Conservation (phyloP, 352 stramenopile genomes). For the Pythium biforme region DNA sequence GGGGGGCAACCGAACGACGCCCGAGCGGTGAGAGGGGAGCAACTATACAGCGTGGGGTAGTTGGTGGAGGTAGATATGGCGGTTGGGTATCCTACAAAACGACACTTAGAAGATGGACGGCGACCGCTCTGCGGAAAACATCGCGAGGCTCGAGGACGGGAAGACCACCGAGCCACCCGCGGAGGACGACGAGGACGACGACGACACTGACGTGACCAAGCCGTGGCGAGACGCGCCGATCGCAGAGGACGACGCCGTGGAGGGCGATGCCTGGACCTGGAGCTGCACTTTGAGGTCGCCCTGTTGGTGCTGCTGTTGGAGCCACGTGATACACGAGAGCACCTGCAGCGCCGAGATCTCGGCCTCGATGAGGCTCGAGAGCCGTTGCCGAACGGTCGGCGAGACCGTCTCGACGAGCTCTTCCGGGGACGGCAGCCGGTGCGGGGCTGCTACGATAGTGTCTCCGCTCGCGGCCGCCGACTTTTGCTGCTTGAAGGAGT, state of each 20-base stretch:
- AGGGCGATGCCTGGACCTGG: slow-evolving; percentile 24
- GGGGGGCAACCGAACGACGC: not conserved
- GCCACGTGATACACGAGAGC: slow-evolving; percentile 68
- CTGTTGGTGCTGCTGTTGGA: slow-evolving; percentile 49
- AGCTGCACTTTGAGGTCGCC: slow-evolving; percentile 29
- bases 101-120: slow-evolving; percentile 57
- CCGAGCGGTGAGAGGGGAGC: not conserved
- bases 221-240: slow-evolving; percentile 10
- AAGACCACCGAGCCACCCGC: slow-evolving; percentile 5
- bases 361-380: slow-evolving; percentile 74
- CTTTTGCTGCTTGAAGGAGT: slow-evolving; percentile 27
- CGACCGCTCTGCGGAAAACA: slow-evolving; percentile 57
- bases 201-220: not conserved
- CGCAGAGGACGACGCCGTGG: not conserved
- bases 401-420: slow-evolving; percentile 73
- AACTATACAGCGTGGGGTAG: slow-evolving; percentile 6
- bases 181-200: not conserved
- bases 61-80: not conserved
- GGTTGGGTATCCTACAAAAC: not conserved
- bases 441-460: slow-evolving; percentile 12
- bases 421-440: slow-evolving; percentile 64
- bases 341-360: slow-evolving; percentile 82
- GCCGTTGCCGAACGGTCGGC: slow-evolving; percentile 59
- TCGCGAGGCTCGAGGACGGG: slow-evolving; percentile 31
- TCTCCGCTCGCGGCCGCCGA: not conserved